Evolutionary conservation across 768 basidiomycete genomes (phyloP), one percentile per base, ranked within the genome.

Genomic region (Mycena venus): DNA sequence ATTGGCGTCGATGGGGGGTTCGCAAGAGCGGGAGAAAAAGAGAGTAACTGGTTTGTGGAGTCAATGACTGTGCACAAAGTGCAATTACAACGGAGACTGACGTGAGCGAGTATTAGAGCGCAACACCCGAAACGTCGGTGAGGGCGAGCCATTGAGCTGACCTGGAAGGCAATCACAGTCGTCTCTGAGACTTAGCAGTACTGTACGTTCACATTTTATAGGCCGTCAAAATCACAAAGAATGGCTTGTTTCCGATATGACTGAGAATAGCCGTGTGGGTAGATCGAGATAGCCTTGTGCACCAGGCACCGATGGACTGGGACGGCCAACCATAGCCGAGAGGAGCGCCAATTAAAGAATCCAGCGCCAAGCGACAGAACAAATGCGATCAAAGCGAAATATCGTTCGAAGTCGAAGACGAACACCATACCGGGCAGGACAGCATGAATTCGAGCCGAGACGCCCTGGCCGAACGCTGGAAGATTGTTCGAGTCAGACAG

Each of bases 1-100:
- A 75, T 65, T 87, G 86, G 60, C 86, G 88, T 68, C 83, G 83
- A n/a, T 86, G 81, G 9, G 38, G n/a, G 8, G 7, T 14, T 44
- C 19, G 59, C 53, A 21, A 47, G 34, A n/a, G 38, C 49, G 32
- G 9, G 21, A 23, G 56, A n/a, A 12, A n/a, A 2, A 1, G 32
- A 17, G 25, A 62, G 27, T 2, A 65, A 25, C 42, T 58, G 32
- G 21, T 9, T 8, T 17, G 14, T 1, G n/a, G 6, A 25, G 61
- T 71, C 40, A 59, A 25, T 34, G 14, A 55, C 32, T 44, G 14
- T 44, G n/a, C 29, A 7, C n/a, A 51, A 8, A 2, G 9, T 1
- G 8, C 14, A 27, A 29, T n/a, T 3, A 44, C n/a, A 42, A 56
- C 27, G 19, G 60, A 17, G 19, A 63, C 69, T 10, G 25, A 70